Base-by-base conservation (phyloP, 2,329 filamentous ascomycete genomes). In the Fusarium oligoseptatum region DNA sequence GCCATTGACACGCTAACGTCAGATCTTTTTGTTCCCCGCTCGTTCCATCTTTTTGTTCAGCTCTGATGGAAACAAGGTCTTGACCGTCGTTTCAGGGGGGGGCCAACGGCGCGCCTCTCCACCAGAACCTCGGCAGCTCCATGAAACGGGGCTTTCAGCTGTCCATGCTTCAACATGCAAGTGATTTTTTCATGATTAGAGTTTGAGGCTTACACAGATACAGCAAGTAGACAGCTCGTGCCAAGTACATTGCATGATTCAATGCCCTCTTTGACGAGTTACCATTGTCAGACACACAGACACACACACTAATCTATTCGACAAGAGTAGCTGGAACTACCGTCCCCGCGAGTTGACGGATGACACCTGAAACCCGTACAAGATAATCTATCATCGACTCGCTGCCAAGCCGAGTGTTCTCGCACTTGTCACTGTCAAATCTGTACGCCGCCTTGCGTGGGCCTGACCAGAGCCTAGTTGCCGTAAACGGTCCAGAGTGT, bases 401-500 rank as follows among this genome's bases (percentile, higher is more conserved):
- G 36, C 27, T 17, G n/a, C 6, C 27, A 5, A 32, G 20, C 39
- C 45, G 17, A 3, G 65, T n/a, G 10, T 52, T 41, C 8, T 70
- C 48, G 4, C 32, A 29, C 10, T 32, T 55, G 12, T 10, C 39
- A 12, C 68, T 67, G 4, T 34, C 56, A 22, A 66, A 22, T 14
- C 6, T 70, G 29, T 68, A 78, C 14, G 12, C 57, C 22, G 66
- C 76, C 29, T 50, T 70, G 15, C 57, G 67, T 27, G 66, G 60
- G 4, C 77, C 77, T 1, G 77, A 71, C 77, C 77, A 78, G 3
- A 61, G 60, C 32, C 58, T 71, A 0, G 27, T 57, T 9, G 32
- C 36, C 17, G 36, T 12, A 2, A 69, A 61, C 3, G 60, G 22
- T 0, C 45, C 61, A 7, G 41, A 39, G 4, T 75, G 39, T 3